Conservation (phyloP, 2,329 filamentous ascomycete species). For the Colletotrichum spaethianum region DNA sequence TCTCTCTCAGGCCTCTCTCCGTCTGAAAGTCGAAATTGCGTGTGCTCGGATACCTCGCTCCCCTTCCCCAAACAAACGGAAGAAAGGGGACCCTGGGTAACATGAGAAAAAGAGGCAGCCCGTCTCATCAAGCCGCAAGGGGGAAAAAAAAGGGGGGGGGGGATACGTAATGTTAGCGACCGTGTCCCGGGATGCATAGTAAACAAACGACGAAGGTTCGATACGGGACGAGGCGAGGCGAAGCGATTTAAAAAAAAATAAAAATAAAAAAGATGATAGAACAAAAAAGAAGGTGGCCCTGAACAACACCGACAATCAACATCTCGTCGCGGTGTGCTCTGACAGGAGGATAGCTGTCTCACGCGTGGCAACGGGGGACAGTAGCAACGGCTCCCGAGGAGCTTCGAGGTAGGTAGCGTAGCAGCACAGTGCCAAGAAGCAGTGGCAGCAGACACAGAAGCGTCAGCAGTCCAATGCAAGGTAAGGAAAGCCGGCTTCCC, state of each 20-base stretch:
- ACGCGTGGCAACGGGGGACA: conserved; percentile 15
- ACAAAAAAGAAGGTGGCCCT: not conserved
- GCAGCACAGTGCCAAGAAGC: conserved; percentile 26
- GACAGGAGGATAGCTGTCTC: conserved; percentile 17
- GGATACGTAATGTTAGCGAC: conserved; percentile 16
- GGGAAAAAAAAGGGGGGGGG: not conserved
- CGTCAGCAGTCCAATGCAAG: conserved; percentile 14
- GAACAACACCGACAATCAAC: conserved; percentile 2
- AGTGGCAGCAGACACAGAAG: conserved; percentile 22
- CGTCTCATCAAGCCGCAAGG: conserved; percentile 20
- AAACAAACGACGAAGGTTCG: conserved; percentile 15
- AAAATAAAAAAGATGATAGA: too few relatives aligned
- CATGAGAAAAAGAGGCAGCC: conserved; percentile 12
- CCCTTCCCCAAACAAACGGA: conserved; percentile 10
- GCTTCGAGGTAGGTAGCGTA: conserved; percentile 24
- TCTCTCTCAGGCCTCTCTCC: conserved; percentile 3
- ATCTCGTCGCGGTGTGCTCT: conserved; percentile 20
- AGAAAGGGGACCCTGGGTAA: conserved; percentile 25
- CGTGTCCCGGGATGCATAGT: not conserved
- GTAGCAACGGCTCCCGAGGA: conserved; percentile 30
- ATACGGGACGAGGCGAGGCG: conserved; percentile 24
- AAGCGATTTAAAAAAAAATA: not conserved
- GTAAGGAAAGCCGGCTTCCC: conserved; percentile 3
- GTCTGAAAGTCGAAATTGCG: not conserved
- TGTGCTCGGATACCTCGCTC: conserved; percentile 14